These are phyloP conservation scores for Excoecaria agallocha DNA, from an alignment of 345 rosid genomes.

Conservation along the genomic window DNA sequence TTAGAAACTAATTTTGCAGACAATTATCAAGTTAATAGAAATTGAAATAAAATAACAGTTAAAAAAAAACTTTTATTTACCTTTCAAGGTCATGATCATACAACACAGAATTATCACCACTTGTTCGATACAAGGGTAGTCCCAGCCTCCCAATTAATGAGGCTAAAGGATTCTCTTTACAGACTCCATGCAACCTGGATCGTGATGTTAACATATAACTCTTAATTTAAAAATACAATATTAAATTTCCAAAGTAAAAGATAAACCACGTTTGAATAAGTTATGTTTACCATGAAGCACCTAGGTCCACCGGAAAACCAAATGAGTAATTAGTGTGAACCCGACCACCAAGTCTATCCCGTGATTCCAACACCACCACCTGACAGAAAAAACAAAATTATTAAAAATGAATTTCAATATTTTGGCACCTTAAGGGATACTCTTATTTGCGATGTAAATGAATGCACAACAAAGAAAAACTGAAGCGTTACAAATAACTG, in stretches of 20 bases:
- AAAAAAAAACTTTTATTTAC: conserved; percentile 24
- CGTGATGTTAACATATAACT: conserved; percentile 16
- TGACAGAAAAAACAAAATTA: conserved; percentile 19
- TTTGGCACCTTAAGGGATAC: neutral
- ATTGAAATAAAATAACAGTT: neutral
- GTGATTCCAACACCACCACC: conserved; percentile 78
- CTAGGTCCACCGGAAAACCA: conserved; percentile 93
- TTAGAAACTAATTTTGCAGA: neutral
- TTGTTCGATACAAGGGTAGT: conserved; percentile 82
- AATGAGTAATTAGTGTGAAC: conserved; percentile 78
- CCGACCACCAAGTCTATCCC: conserved; percentile 84
- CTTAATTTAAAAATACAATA: neutral
- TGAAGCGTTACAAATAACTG: neutral
- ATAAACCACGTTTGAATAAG: neutral
- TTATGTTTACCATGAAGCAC: conserved; percentile 42
- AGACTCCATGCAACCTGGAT: conserved; percentile 90
- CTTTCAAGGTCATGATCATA: conserved; percentile 97
- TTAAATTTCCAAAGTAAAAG: neutral
- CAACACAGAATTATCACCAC: conserved; percentile 91
- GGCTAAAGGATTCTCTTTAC: conserved; percentile 90
- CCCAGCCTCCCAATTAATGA: conserved; percentile 85
- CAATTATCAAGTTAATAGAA: neutral
- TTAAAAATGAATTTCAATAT: neutral
- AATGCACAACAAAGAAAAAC: neutral
- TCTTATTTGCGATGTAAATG: neutral